These are phyloP conservation scores for Delitschia confertaspora DNA, from an alignment of 495 filamentous ascomycete genomes.

Conservation along the genomic window DNA sequence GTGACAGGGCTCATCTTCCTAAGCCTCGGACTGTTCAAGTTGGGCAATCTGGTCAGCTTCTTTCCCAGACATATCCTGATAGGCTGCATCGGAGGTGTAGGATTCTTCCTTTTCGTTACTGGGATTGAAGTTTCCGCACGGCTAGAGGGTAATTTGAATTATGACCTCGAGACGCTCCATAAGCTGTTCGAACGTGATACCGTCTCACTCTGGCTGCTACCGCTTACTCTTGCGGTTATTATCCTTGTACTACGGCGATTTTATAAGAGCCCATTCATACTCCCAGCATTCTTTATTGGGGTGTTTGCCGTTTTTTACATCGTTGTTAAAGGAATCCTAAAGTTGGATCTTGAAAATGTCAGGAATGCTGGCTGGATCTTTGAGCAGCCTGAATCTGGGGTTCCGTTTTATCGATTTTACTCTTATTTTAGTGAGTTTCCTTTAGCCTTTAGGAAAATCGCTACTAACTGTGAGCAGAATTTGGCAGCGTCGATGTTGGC, in stretches of 20 bases:
- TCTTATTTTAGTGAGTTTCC: conserved; percentile 68
- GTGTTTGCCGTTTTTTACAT: conserved; percentile 79
- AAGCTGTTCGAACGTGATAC: conserved; percentile 64
- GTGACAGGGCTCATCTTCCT: conserved; percentile 88
- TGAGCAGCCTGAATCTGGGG: conserved; percentile 65
- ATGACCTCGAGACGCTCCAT: conserved; percentile 62
- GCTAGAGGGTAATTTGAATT: conserved; percentile 73
- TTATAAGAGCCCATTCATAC: conserved; percentile 68
- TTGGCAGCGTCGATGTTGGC: conserved; percentile 64
- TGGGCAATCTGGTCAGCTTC: conserved; percentile 89
- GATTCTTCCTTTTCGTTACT: conserved; percentile 88
- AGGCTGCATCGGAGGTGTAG: conserved; percentile 94
- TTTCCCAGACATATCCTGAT: conserved; percentile 95
- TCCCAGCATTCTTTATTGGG: conserved; percentile 76
- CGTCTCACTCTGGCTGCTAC: conserved; percentile 72
- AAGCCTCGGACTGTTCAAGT: conserved; percentile 70
- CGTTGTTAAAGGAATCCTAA: conserved; percentile 56
- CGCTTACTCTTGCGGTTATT: conserved; percentile 65
- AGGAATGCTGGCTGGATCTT: conserved; percentile 82
- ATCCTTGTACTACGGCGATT: conserved; percentile 65
- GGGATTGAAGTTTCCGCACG: conserved; percentile 91
- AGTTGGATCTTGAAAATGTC: conserved; percentile 52
- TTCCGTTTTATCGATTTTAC: conserved; percentile 96
- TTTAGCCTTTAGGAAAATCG: neutral
- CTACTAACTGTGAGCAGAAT: conserved; percentile 43